A percentile compares a stretch with the other conserved stretches of the same genome.
Conservation (phyloP, 176 grass and related monocot genomes). For the Eremochloa ophiuroides region DNA sequence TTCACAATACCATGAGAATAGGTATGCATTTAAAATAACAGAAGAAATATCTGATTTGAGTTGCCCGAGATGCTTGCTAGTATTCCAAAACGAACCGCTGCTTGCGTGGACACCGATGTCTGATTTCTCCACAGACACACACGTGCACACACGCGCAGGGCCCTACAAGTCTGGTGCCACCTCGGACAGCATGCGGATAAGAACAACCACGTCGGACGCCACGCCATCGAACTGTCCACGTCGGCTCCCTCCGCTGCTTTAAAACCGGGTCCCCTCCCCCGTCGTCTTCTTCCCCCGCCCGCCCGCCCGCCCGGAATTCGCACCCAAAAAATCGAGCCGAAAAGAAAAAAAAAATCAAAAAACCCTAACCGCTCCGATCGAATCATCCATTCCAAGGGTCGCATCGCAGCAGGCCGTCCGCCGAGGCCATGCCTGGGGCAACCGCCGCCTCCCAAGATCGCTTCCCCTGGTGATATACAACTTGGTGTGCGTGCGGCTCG, state of each 20-base stretch:
- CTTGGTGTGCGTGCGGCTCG: too few species aligned
- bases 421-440: slow-evolving; percentile 13
- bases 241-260: background rate
- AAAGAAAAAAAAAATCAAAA: background rate
- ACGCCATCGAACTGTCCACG: background rate
- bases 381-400: background rate
- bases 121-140: background rate
- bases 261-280: slow-evolving; percentile 18
- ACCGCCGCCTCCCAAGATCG: slow-evolving; percentile 12
- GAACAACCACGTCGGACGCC: background rate
- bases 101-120: background rate
- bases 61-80: background rate
- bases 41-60: background rate
- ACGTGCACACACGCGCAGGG: background rate
- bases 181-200: slow-evolving; percentile 14
- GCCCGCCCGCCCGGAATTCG: background rate
- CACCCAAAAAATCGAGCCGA: background rate
- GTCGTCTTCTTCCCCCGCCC: background rate
- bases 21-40: background rate
- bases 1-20: too few species aligned
- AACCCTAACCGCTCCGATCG: slow-evolving; percentile 27
- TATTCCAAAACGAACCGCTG: background rate
- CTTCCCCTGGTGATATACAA: background rate
- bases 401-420: background rate
- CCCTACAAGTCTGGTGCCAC: background rate